Percentiles rank a stretch among this genome's conserved stretches.
These are phyloP conservation scores for Podospora anserina DNA, from an alignment of 495 filamentous ascomycete genomes.

Conservation along the genomic window DNA sequence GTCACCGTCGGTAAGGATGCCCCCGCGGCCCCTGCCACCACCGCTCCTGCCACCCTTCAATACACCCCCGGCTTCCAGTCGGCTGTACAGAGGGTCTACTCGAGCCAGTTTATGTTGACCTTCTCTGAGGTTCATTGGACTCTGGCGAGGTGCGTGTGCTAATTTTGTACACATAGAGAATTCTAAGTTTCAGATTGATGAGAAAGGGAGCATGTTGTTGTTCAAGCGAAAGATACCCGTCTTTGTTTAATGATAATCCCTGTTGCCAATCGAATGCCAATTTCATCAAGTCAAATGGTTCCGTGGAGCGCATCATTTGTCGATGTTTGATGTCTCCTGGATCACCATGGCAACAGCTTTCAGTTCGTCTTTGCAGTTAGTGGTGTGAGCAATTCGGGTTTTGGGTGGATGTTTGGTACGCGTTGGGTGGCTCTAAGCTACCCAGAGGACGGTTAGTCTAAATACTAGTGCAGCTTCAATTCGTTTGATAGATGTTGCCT, in stretches of 20 bases:
- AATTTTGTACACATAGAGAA: not conserved
- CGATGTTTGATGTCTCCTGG: not conserved
- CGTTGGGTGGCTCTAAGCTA: not conserved
- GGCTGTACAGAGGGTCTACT: slow-evolving; percentile 4
- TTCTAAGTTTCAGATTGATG: not conserved
- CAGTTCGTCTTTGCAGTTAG: not conserved
- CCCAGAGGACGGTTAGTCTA: not conserved
- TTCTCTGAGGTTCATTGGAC: slow-evolving; percentile 10
- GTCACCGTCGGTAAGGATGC: not conserved
- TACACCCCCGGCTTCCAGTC: not conserved
- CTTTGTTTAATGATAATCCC: not conserved
- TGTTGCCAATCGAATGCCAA: not conserved
- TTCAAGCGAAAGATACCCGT: not conserved
- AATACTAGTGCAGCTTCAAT: not conserved
- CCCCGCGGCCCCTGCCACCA: slow-evolving; percentile 2
- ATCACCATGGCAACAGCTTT: not conserved
- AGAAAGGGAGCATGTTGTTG: not conserved
- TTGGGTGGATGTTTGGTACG: not conserved
- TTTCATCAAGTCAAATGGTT: not conserved
- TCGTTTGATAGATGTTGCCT: not conserved
- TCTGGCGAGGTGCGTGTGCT: slow-evolving; percentile 7
- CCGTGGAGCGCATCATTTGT: not conserved
- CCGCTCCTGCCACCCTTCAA: not conserved
- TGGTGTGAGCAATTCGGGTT: not conserved
- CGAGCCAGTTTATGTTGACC: slow-evolving; percentile 8